phyloP scores from a whole-genome alignment of 371 early-diverging fungal species.

The Mortierella sp. region DNA sequence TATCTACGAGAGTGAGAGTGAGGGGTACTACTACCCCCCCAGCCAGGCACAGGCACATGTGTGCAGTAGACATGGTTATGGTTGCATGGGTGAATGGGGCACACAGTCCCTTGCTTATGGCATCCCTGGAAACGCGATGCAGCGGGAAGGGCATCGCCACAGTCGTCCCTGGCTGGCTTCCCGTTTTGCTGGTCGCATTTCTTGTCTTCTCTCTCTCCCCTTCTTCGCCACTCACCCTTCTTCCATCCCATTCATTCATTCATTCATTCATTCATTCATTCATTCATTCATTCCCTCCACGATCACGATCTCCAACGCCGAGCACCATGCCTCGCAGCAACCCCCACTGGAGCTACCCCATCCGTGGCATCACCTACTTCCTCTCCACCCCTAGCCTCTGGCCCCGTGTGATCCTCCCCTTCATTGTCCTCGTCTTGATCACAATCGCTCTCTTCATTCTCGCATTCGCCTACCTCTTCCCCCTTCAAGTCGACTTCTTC shows the following conservation, averaged over 20 bases:
- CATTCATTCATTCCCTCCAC: not conserved
- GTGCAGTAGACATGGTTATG: too few species aligned
- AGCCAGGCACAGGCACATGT: too few species aligned
- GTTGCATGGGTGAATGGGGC: too few species aligned
- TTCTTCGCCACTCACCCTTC: not conserved
- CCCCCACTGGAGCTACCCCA: conserved; percentile 33
- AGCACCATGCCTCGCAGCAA: conserved; percentile 16
- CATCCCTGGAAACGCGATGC: too few species aligned
- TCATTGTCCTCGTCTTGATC: conserved; percentile 34
- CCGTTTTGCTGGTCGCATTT: too few species aligned
- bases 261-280: not conserved
- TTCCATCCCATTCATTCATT: not conserved
- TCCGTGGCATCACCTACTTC: conserved; percentile 46
- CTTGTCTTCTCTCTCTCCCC: not conserved
- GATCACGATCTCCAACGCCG: too few species aligned
- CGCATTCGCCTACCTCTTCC: conserved; percentile 49
- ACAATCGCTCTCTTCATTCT: conserved; percentile 31
- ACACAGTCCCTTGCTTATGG: too few species aligned
- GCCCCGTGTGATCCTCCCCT: conserved; percentile 50
- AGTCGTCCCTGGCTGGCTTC: too few species aligned
- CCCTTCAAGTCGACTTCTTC: conserved; percentile 29
- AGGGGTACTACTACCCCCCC: too few species aligned
- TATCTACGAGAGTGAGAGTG: too few species aligned
- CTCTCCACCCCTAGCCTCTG: conserved; percentile 41
- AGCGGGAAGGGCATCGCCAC: too few species aligned